A percentile compares a stretch with the other conserved stretches of the same genome.
phyloP scores from a whole-genome alignment of 176 grass and related monocot genomes.

The Hordeum marinum region DNA sequence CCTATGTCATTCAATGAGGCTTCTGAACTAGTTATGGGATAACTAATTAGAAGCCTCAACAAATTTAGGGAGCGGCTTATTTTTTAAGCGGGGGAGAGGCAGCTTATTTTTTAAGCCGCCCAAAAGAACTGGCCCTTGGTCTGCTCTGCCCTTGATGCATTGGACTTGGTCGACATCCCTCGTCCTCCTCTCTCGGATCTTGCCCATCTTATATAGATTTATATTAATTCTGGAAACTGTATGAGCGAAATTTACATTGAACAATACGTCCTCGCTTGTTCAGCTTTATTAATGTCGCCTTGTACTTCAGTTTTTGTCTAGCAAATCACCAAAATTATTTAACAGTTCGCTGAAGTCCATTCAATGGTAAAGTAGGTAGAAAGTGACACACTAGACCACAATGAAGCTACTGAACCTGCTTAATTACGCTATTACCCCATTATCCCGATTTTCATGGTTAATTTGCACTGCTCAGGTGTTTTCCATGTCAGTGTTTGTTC shows the following conservation, averaged over 20 bases:
- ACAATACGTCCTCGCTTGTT: background rate
- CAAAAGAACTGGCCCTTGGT: too few relatives aligned
- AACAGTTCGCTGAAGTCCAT: conserved; percentile 3
- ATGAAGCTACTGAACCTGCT: background rate
- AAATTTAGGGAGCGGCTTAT: too few relatives aligned
- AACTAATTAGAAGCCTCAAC: too few relatives aligned
- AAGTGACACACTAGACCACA: background rate
- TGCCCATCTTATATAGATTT: background rate
- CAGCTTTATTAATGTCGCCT: background rate
- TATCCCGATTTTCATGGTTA: background rate
- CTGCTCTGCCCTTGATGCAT: too few relatives aligned
- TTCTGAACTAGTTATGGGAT: too few relatives aligned
- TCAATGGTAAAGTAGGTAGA: background rate
- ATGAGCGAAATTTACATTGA: background rate
- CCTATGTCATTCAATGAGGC: too few relatives aligned
- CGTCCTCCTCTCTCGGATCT: too few relatives aligned
- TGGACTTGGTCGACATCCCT: too few relatives aligned
- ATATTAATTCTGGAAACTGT: background rate
- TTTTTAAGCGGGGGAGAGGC: too few relatives aligned
- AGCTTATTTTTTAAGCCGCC: too few relatives aligned
- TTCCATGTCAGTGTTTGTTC: background rate
- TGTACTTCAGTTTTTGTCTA: background rate
- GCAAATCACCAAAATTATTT: background rate
- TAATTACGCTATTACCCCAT: background rate
- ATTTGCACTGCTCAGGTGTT: background rate